Evolutionary conservation across 2,329 filamentous ascomycete genomes (phyloP), one percentile per base, ranked within the genome.

Genomic region (Verticillium isaacii): DNA sequence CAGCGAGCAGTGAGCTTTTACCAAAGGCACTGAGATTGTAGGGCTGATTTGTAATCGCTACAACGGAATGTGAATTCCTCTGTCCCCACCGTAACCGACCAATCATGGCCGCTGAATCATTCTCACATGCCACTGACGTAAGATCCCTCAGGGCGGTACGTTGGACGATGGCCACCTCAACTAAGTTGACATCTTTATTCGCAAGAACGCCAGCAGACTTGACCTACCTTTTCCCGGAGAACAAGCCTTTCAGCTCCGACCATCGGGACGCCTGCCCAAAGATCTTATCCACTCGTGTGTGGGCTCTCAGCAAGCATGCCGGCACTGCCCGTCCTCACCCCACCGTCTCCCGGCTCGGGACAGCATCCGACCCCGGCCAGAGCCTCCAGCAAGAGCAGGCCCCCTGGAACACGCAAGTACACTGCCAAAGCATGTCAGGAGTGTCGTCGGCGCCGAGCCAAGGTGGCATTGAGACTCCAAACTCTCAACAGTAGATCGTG

Each of bases 371-470:
- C 45, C 2, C 45, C 45, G 8, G 11, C 9, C 9, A 23, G 45
- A 9, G 45, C 45, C n/a, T 52, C 45, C 1, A 52, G 45, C 45
- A 52, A 52, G 11, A 19, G 45, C 12, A 52, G 19, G 12, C 8
- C 45, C 45, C 19, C n/a, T 23, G 45, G 45, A 23, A 23, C 45
- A 4, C 45, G 45, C 25, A 68, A 67, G 41, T 68, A 68, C 57
- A 67, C 64, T 12, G 59, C 63, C 6, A 70, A 70, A 45, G 74
- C 75, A 3, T 77, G 74, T 55, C 70, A 76, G 58, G 70, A 72
- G 63, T 77, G 74, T 60, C 73, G 74, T 7, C 70, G 73, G n/a
- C 71, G 74, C 25, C 67, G 73, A 58, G 69, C 72, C 23, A 76
- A 76, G 70, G 74, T 75, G 11, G 45, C 15, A 56, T 36, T 34